Evolutionary conservation across 192 early-diverging fungal genomes (phyloP), one percentile per base, ranked within the genome.

Genomic region (Glomus cerebriforme): DNA sequence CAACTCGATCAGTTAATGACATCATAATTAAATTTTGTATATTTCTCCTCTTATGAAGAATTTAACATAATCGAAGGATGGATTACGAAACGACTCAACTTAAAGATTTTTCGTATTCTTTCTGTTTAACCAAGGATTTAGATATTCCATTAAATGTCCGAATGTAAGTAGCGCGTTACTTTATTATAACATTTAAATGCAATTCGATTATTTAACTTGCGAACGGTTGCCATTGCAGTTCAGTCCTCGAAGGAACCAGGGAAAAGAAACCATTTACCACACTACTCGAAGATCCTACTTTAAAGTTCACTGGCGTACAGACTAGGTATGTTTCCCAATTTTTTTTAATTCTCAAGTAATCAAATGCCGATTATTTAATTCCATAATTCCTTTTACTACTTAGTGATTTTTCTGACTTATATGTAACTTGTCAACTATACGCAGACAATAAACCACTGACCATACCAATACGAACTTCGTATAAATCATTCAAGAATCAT

Each of bases 391-490:
- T 15, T 77, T 45, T 24, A 58, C 31, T 70, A 35, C 64, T 79
- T 80, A 91, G 89, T 34, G 81, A 83, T 9, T 81, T 83, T 43
- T 76, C 87, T 0, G 92, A 92, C 81, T 84, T 90, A 22, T 92
- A 88, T 80, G 84, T 92, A 13, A 90, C 88, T 2, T 90, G 88
- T 45, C 91, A 93, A 72, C 73, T 94, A 22, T 90, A 86, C 80
- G 89, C 91, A 13, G 92, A 91, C n/a, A 89, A 90, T 79, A 89
- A 92, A 68, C 86, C 91, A 17, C 58, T 94, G 45, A 88, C 89
- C 15, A 73, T 90, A 29, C 88, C 92, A 31, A 85, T 94, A 22
- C 86, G 90, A 29, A 94, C 94, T 3, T 82, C 84, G 0, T 92
- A 92, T 72, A 91, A 90, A 47, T 75, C 88, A 13, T 93, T 95